phyloP scores from a whole-genome alignment of 139 green algal genomes.

The Microglena sp. region DNA sequence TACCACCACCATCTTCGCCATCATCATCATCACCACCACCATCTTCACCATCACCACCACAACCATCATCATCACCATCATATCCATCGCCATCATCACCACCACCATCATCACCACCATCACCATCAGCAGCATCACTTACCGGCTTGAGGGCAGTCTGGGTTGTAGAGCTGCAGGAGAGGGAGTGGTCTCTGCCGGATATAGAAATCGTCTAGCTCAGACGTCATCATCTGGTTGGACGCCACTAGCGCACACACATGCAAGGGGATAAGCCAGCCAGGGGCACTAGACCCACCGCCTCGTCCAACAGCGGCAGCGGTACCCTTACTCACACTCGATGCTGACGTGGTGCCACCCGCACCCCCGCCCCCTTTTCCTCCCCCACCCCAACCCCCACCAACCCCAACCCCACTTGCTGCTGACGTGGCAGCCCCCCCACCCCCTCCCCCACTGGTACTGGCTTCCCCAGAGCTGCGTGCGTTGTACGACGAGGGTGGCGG shows the following conservation, averaged over 20 bases:
- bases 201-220: background rate
- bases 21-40: no score
- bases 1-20: no score
- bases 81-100: background rate
- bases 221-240: background rate
- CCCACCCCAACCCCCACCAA: background rate
- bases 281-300: background rate
- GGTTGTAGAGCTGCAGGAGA: background rate
- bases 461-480: no score
- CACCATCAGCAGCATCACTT: no score
- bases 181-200: background rate
- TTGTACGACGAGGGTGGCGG: background rate
- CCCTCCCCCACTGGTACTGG: no score
- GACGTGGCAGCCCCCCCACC: no score
- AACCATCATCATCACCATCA: no score
- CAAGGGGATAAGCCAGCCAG: background rate
- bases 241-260: background rate
- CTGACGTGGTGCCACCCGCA: background rate
- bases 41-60: background rate
- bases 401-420: background rate
- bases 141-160: no score
- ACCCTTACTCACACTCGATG: background rate
- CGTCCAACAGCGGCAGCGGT: background rate
- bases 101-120: background rate
- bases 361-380: background rate